Evolutionary conservation across 176 grass and related monocot species (phyloP).

Genomic region (Ampelocalamus luodianensis): DNA sequence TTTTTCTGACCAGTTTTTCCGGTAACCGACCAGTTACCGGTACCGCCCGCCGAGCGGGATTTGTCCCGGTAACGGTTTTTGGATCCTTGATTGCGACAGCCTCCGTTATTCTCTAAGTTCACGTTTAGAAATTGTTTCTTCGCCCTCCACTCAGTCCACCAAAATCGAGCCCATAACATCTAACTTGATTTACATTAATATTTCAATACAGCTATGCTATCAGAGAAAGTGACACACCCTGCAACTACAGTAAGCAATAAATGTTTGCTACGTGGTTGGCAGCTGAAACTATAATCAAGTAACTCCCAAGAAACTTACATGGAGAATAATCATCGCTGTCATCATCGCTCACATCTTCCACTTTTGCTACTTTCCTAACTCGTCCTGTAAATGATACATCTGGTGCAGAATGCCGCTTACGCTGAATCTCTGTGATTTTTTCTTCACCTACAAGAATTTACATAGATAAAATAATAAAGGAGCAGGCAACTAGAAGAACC

Average conservation of each 20-base stretch:
- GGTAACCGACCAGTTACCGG: too few relatives aligned
- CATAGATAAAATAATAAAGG: constrained; percentile 37
- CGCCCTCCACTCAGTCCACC: neutral
- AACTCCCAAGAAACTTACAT: constrained; percentile 60
- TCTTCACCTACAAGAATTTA: constrained; percentile 72
- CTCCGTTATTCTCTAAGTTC: neutral
- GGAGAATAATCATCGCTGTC: constrained; percentile 89
- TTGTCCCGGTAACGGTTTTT: too few relatives aligned
- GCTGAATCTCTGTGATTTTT: constrained; percentile 66
- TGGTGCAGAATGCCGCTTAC: constrained; percentile 79
- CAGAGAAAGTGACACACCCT: neutral
- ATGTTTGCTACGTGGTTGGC: constrained; percentile 25
- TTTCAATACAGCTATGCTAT: constrained; percentile 24
- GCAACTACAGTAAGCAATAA: constrained; percentile 28
- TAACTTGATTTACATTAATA: constrained; percentile 29
- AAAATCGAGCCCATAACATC: neutral
- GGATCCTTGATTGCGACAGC: neutral
- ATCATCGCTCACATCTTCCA: constrained; percentile 73
- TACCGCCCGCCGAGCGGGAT: too few relatives aligned
- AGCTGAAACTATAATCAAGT: constrained; percentile 28
- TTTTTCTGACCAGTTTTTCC: too few relatives aligned
- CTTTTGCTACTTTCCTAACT: constrained; percentile 83
- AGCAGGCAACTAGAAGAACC: constrained; percentile 35
- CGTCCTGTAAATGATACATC: constrained; percentile 91
- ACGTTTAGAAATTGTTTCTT: neutral